These are phyloP conservation scores for Anacardium occidentale DNA, from an alignment of 345 rosid genomes.

Conservation along the genomic window DNA sequence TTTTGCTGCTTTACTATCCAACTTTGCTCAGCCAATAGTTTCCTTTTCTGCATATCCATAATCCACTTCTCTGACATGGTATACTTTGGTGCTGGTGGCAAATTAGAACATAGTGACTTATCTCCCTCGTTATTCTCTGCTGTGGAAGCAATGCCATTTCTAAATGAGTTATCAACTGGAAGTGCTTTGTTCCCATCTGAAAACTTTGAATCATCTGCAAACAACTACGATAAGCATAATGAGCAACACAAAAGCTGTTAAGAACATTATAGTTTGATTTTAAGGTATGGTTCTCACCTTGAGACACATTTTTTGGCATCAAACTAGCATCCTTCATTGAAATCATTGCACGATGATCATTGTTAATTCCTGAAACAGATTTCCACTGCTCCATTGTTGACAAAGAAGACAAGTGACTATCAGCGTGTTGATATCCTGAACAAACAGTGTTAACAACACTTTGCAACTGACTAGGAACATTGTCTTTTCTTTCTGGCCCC, in stretches of 20 bases:
- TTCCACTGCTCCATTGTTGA: conserved; percentile 24
- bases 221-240: conserved; percentile 8
- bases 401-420: conserved; percentile 12
- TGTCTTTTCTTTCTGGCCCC: conserved; percentile 33
- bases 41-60: conserved; percentile 62
- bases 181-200: conserved; percentile 23
- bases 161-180: conserved; percentile 22
- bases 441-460: conserved; percentile 27
- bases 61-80: conserved; percentile 90
- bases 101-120: conserved; percentile 36
- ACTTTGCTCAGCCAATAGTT: conserved; percentile 46
- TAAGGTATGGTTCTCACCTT: conserved; percentile 19
- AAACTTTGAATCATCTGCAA: conserved; percentile 20
- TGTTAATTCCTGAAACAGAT: conserved; percentile 21
- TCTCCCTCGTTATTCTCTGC: conserved; percentile 60
- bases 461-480: conserved; percentile 32
- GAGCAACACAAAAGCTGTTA: conserved; percentile 9
- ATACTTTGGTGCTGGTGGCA: conserved; percentile 53
- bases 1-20: conserved; percentile 68
- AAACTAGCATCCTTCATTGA: conserved; percentile 23
- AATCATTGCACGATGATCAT: conserved; percentile 14
- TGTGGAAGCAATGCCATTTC: conserved; percentile 30
- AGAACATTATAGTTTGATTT: neutral
- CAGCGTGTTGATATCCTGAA: neutral
- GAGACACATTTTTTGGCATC: conserved; percentile 20